Base-by-base conservation (phyloP, 2,329 filamentous ascomycete species). In the Septoria petroselini region DNA sequence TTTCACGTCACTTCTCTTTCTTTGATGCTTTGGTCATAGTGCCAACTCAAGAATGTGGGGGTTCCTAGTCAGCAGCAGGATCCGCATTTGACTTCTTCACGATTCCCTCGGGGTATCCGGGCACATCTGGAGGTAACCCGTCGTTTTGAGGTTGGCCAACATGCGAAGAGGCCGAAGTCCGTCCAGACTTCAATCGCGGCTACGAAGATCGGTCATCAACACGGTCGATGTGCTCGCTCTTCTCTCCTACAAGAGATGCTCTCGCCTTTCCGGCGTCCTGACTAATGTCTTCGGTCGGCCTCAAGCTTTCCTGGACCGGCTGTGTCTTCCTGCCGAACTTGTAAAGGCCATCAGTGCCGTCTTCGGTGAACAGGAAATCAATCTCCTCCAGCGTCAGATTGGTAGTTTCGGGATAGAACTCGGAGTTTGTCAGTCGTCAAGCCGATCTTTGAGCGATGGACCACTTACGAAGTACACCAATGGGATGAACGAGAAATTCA, bases 401-500 rank as follows among this genome's bases (percentile, higher is more conserved):
- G 12, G 67, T 64, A 0, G 72, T 75, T 50, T 75, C 73, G 7
- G 72, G 71, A 23, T 57, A 55, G 46, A 38, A 46, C 51, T 53
- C 12, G 15, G 11, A 3, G 7, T 5, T 4, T 7, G 31, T 46
- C 6, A 48, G 40, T 23, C n/a, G 8, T 35, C 2, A 15, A 34
- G n/a, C 9, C n/a, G 12, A 14, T 12, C 27, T n/a, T 30, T 9
- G 21, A 11, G 18, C n/a, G 14, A 25, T n/a, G n/a, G 15, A 14
- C n/a, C 7, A 30, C 51, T 50, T 47, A 50, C 51, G 59, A 76
- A 76, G 62, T 73, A 78, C 19, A 78, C 67, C 2, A 78, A 64
- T 1, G 71, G 71, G 0, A 73, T 66, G 56, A 72, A 73, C 1
- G 65, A 58, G 17, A 76, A 68, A 55, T 78, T 77, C 7, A 74